These are phyloP conservation scores for Triangularia verruculosa DNA, from an alignment of 2,329 filamentous ascomycete species.

Conservation along the genomic window DNA sequence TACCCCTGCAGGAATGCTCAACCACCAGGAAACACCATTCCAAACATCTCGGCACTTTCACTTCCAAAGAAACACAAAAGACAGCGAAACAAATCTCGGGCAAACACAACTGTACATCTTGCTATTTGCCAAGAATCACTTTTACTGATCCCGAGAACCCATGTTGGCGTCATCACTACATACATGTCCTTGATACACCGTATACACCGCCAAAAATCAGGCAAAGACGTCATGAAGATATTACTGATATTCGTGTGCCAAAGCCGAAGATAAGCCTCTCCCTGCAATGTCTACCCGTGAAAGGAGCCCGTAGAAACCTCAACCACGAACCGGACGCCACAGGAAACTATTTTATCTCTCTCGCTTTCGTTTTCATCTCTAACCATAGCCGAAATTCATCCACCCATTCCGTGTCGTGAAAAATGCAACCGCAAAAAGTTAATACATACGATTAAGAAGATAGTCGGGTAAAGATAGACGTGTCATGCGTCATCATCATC, in stretches of 20 bases:
- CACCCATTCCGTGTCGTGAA: slow-evolving; percentile 31
- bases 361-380: slow-evolving; percentile 23
- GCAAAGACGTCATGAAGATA: slow-evolving; percentile 7
- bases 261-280: slow-evolving; percentile 2
- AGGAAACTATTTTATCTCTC: slow-evolving; percentile 7
- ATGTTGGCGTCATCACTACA: slow-evolving; percentile 19
- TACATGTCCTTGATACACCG: slow-evolving; percentile 24
- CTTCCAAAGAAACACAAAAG: neutral
- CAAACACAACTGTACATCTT: slow-evolving; percentile 9
- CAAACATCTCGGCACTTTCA: neutral
- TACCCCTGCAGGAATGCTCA: slow-evolving; percentile 7
- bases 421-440: slow-evolving; percentile 33
- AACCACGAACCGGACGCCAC: neutral
- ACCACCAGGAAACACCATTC: neutral
- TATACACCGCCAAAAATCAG: slow-evolving; percentile 12
- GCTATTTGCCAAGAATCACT: slow-evolving; percentile 21
- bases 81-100: neutral
- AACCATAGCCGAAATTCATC: slow-evolving; percentile 29
- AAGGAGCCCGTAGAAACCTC: slow-evolving; percentile 2
- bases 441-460: slow-evolving; percentile 29
- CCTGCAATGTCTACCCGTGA: neutral
- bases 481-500: slow-evolving; percentile 17
- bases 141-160: slow-evolving; percentile 21
- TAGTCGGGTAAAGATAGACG: slow-evolving; percentile 26
- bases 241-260: slow-evolving; percentile 10